A percentile compares a stretch with the other conserved stretches of the same genome.
phyloP scores from a whole-genome alignment of 257 asterid genomes.

The Leptodermis oblonga region DNA sequence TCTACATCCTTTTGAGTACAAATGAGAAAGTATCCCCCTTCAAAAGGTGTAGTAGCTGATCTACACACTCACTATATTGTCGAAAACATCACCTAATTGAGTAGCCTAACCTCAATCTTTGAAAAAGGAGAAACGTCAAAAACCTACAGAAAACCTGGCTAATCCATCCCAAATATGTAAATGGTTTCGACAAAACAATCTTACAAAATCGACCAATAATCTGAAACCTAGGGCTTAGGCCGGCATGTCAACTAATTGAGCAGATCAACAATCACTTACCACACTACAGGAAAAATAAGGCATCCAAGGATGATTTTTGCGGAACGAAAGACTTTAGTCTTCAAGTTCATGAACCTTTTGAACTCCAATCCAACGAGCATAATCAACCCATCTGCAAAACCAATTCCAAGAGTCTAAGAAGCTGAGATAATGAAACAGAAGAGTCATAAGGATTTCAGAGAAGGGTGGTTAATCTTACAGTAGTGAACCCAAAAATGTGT shows the following conservation, averaged over 20 bases:
- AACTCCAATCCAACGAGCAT: slow-evolving; percentile 81
- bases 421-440: neutral
- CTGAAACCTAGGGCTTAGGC: slow-evolving; percentile 9
- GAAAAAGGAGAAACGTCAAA: neutral
- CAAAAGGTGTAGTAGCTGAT: neutral
- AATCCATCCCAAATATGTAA: slow-evolving; percentile 9
- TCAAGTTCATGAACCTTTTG: slow-evolving; percentile 56
- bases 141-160: slow-evolving; percentile 5
- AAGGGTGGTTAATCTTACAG: slow-evolving; percentile 49
- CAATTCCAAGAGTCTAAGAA: neutral
- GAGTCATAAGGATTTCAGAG: neutral
- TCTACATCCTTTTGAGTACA: neutral
- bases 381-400: slow-evolving; percentile 84
- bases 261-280: slow-evolving; percentile 11
- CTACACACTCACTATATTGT: neutral
- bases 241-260: slow-evolving; percentile 33
- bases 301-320: neutral
- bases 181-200: slow-evolving; percentile 19
- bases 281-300: neutral
- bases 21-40: neutral
- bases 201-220: slow-evolving; percentile 3
- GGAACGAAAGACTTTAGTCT: slow-evolving; percentile 16
- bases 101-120: neutral
- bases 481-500: slow-evolving; percentile 82
- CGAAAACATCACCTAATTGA: neutral